Base-by-base conservation (phyloP, 306 rosid genomes). In the Quillaja saponaria region DNA sequence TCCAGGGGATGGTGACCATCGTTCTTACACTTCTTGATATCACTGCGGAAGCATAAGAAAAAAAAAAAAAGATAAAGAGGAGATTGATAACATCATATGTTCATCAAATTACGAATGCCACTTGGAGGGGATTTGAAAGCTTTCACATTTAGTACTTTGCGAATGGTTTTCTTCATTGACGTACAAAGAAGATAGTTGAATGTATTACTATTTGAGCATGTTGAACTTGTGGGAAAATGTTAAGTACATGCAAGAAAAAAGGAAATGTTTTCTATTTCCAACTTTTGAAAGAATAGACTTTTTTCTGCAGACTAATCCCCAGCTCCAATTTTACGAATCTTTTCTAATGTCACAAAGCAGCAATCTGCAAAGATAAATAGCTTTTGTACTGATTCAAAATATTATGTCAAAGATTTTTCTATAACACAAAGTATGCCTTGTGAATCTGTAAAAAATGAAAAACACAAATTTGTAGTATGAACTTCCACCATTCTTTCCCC, bases 1-100 rank as follows among this genome's bases (percentile, higher is more conserved):
- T 71, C 97, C 96, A 11, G 91, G 91, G 2, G 59, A 13, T 74
- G 8, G 87, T 34, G 13, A 61, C 72, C 37, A 20, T 78, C 20
- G 2, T 40, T 6, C 53, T 63, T 10, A 53, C 73, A 25, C 64
- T 83, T 61, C 67, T 74, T 25, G 55, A 71, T 41, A 55, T 71
- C 37, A 56, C 63, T 48, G 17, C 40, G 35, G 77, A 87, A 47
- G 64, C 80, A 14, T 10, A 73, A 48, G 64, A 73, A n/a, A 79
- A 67, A 63, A 35, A 82, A 2, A 67, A 73, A n/a, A 79, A 67
- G 66, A 35, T 82, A 2, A 67, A 71, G 67, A 48, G 48, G 55
- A 75, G 76, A 38, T 59, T 84, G 6, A 6, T 55, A 12, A 58
- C 79, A 1, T 63, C 45, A 1, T 31, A 81, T 44, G 33, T 54